Percentiles rank a stretch among this genome's conserved stretches.
Evolutionary conservation across 441 rosid genomes (phyloP).

Genomic region (Eugenia klotzschiana): DNA sequence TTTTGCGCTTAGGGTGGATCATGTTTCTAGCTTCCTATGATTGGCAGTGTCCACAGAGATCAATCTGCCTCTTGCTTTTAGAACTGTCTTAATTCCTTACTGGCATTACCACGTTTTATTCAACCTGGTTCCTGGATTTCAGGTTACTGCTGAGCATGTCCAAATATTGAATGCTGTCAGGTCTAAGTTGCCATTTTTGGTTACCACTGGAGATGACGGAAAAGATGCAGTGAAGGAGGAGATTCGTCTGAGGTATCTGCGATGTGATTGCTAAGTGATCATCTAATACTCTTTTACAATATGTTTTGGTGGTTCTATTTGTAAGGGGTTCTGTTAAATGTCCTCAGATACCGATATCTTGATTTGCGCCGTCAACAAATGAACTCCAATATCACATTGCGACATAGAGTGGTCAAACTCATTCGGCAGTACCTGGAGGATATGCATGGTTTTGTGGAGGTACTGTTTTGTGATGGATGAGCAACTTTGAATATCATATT

Average conservation of each 20-base stretch:
- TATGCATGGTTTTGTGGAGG: conserved; percentile 75
- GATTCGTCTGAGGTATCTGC: conserved; percentile 64
- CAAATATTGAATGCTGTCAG: conserved; percentile 69
- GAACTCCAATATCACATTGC: conserved; percentile 60
- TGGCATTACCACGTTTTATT: conserved; percentile 5
- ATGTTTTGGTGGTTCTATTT: background rate
- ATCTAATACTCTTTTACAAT: background rate
- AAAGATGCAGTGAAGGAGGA: conserved; percentile 73
- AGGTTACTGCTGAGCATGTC: conserved; percentile 80
- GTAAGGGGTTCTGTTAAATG: background rate
- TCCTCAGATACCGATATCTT: conserved; percentile 65
- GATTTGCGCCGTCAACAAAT: conserved; percentile 89
- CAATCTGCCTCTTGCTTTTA: background rate
- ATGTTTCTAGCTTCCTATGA: background rate
- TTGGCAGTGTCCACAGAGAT: background rate
- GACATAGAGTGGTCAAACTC: conserved; percentile 82
- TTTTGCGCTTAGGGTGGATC: background rate
- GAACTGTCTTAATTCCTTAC: background rate
- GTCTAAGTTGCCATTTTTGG: conserved; percentile 72
- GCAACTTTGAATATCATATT: background rate
- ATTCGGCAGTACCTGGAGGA: conserved; percentile 83
- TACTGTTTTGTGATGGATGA: conserved; percentile 11
- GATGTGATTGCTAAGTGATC: background rate
- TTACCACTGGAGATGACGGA: conserved; percentile 69
- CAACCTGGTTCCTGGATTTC: background rate